A percentile compares a stretch with the other conserved stretches of the same genome.
These are phyloP conservation scores for Diaporthe amygdali DNA, from an alignment of 2,329 filamentous ascomycete genomes.

Conservation along the genomic window DNA sequence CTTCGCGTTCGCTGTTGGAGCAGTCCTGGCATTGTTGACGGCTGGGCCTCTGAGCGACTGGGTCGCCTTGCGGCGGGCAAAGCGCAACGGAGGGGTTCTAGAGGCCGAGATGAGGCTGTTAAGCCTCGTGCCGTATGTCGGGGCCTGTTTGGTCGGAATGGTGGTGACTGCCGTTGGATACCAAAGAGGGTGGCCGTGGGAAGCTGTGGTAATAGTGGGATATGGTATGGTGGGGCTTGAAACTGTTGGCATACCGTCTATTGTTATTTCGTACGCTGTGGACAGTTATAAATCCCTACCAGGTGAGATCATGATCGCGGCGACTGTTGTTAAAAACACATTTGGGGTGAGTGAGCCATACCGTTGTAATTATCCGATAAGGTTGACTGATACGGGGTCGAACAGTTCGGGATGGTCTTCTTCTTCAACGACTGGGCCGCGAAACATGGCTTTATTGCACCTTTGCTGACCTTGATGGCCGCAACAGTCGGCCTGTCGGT, in stretches of 20 bases:
- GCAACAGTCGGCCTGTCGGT: slow-evolving; percentile 33
- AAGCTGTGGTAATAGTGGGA: slow-evolving; percentile 49
- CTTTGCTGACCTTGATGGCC: slow-evolving; percentile 34
- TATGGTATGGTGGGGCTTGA: slow-evolving; percentile 41
- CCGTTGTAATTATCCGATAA: neutral
- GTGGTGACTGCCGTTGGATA: slow-evolving; percentile 53
- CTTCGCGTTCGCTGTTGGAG: slow-evolving; percentile 48
- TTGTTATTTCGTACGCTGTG: slow-evolving; percentile 62
- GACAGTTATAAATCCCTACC: slow-evolving; percentile 63
- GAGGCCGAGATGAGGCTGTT: slow-evolving; percentile 52
- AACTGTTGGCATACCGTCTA: slow-evolving; percentile 58
- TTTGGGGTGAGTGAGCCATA: slow-evolving; percentile 38
- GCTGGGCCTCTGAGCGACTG: slow-evolving; percentile 50
- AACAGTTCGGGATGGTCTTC: slow-evolving; percentile 38
- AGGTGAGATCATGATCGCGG: slow-evolving; percentile 63
- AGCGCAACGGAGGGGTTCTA: slow-evolving; percentile 45
- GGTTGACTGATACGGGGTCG: neutral
- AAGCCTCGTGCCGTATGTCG: slow-evolving; percentile 46
- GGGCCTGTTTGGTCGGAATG: slow-evolving; percentile 47
- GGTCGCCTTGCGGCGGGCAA: slow-evolving; percentile 42
- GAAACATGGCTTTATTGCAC: slow-evolving; percentile 31
- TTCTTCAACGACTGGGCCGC: slow-evolving; percentile 36
- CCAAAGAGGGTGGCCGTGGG: slow-evolving; percentile 51
- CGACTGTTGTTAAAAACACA: slow-evolving; percentile 68
- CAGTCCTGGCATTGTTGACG: slow-evolving; percentile 42